Base-by-base conservation (phyloP, 805 yeast species). In the Schwanniomyces occidentalis region DNA sequence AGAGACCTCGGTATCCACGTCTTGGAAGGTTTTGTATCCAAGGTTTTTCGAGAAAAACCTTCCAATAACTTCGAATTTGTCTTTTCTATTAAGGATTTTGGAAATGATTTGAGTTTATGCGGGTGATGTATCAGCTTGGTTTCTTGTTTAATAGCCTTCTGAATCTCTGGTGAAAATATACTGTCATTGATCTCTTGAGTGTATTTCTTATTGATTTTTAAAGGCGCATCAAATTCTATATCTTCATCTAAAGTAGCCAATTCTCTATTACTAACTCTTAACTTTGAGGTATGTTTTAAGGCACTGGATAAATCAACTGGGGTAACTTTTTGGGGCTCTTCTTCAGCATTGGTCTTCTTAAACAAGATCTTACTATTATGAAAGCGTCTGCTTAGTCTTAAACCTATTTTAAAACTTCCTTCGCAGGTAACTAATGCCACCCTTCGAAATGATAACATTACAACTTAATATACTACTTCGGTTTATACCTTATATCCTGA, bases 141-240 rank as follows among this genome's bases (percentile, higher is more conserved):
- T 19, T 27, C 34, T 24, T 41, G 39, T 32, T 37, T 39, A 12
- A 45, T 30, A 2, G 41, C 40, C 22, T 37, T 32, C 29, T 44
- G 37, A n/a, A 45, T 33, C 22, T 44, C 43, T 14, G 36, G 42
- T 15, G 43, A 26, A 6, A 44, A 31, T 2, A 40, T 28, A 27
- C 30, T 34, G 12, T 35, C 36, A 16, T 38, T 39, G 17, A 42
- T 18, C 8, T 42, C 46, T 16, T 23, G 29, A 17, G 32, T 39
- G 23, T 42, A 42, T n/a, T 21, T 30, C 17, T 36, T 33, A 14
- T 32, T 32, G n/a, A 27, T 23, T 13, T 32, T 42, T 13, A 21
- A 13, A 13, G 15, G 17, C 7, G 16, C 7, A 8, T 38, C 14
- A 12, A 30, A 16, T 14, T 30, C 45, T 10, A 36, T 16, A 5